phyloP scores from a whole-genome alignment of 495 filamentous ascomycete genomes.

The Letharia columbiana region DNA sequence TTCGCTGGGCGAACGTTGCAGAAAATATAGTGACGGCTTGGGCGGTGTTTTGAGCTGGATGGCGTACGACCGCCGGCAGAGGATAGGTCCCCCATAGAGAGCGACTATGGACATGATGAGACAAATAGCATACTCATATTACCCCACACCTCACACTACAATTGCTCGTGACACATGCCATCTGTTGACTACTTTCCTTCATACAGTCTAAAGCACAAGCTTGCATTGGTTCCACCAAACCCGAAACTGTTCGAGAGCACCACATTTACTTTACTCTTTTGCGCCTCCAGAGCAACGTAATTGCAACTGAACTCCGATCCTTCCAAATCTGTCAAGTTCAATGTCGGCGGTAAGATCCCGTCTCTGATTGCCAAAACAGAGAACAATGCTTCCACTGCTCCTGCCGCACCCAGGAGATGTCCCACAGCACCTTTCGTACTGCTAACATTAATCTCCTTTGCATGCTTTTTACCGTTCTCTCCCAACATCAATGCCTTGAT shows the following conservation, averaged over 20 bases:
- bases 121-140: not conserved
- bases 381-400: conserved; percentile 82
- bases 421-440: conserved; percentile 92
- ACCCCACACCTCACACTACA: not conserved
- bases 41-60: not conserved
- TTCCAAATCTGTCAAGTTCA: conserved; percentile 65
- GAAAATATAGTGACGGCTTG: not conserved
- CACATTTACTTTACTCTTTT: conserved; percentile 61
- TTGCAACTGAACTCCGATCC: conserved; percentile 69
- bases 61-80: not conserved
- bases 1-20: conserved; percentile 13
- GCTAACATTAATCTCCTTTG: conserved; percentile 68
- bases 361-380: conserved; percentile 67
- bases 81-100: conserved; percentile 1
- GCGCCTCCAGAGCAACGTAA: conserved; percentile 65
- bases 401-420: conserved; percentile 84
- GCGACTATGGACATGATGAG: not conserved
- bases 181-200: not conserved
- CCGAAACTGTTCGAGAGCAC: conserved; percentile 93
- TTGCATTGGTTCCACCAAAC: conserved; percentile 94
- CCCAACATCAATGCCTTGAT: conserved; percentile 73
- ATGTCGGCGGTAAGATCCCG: conserved; percentile 75
- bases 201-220: conserved; percentile 63
- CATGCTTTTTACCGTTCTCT: conserved; percentile 51
- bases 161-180: not conserved